Evolutionary conservation across 2,329 filamentous ascomycete species (phyloP), one percentile per base, ranked within the genome.

Genomic region (Exophiala spinifera): DNA sequence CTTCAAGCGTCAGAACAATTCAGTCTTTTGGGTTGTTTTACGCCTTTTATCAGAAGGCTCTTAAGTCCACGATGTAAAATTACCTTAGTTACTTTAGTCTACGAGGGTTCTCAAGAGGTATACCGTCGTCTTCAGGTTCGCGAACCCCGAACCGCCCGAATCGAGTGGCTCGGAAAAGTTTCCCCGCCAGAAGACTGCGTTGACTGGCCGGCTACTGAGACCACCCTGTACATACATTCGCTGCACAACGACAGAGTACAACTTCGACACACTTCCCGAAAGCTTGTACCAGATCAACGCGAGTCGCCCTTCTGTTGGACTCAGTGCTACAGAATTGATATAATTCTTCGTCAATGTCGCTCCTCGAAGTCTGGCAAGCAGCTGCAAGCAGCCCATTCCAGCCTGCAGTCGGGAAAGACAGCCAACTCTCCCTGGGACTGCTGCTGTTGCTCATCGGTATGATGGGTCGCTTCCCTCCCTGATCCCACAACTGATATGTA

Each of bases 361-460:
- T 95, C 74, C 85, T 87, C 75, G 85, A 94, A 73, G 82, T 95
- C 77, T 97, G 92, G 92, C 87, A 95, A 81, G 88, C 89, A 80
- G 89, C 91, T 77, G 83, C 88, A 74, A 83, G 84, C 80, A 88
- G 84, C 77, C 89, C 91, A 60, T 97, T 94, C 77, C 75, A 85
- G 65, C 91, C 92, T 59, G 70, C 84, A 54, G 76, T 97, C 66
- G 81, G 82, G 71, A 97, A 97, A 78, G 82, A 85, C 68, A 85
- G 78, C 70, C 94, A 97, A 65, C 94, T 96, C 77, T 75, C 82
- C 63, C 78, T 96, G 62, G 91, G 85, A 67, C 92, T 91, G 74
- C 70, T 79, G 51, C 80, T 96, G 57, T 79, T 96, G 56, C 69
- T 89, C 25, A 68, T 86, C 57, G 89, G 89, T 72, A 70, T 10